Base-by-base conservation (phyloP, 805 yeast genomes). In the Yarrowia sp. region DNA sequence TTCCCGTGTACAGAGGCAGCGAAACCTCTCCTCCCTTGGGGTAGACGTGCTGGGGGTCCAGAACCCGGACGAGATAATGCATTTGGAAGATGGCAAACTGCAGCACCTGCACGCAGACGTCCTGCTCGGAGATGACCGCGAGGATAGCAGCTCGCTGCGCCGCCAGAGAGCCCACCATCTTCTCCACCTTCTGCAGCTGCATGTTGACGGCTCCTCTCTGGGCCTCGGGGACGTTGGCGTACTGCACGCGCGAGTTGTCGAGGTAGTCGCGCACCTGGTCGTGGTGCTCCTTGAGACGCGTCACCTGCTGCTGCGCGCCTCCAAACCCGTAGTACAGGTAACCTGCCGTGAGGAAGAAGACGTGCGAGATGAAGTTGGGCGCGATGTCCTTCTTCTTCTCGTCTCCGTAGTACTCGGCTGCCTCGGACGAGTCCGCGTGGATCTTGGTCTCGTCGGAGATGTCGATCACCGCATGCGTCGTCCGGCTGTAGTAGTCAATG, bases 311-410 rank as follows among this genome's bases (percentile, higher is more conserved):
- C 63, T 81, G 74, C 0, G 87, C 74, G 55, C 97, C 98, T 22
- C 96, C 96, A 41, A 90, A 76, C 42, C 98, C 99, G 74, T 88
- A 94, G 67, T 93, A 92, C 53, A 90, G 73, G 71, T 87, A 91
- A 0, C 96, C 84, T 58, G 87, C 77, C 6, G 92, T 84, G 62
- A 94, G 72, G 69, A 80, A 94, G 73, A 91, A 94, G 68, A 96
- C 87, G 66, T 93, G 94, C 8, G 97, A 85, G n/a, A 94, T 90
- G 71, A 94, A 94, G 69, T 94, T 93, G n/a, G 72, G 36, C 13
- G 63, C 58, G n/a, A 69, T 73, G 24, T 29, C 51, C 8, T 44
- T 44, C 21, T 44, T 44, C 16, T 44, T 27, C 12, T 27, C 49
- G 27, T 44, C 1, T 67, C 38, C 38, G 68, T 81, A 83, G 67